phyloP scores from a whole-genome alignment of 2,329 filamentous ascomycete genomes.

The Alternaria atra region DNA sequence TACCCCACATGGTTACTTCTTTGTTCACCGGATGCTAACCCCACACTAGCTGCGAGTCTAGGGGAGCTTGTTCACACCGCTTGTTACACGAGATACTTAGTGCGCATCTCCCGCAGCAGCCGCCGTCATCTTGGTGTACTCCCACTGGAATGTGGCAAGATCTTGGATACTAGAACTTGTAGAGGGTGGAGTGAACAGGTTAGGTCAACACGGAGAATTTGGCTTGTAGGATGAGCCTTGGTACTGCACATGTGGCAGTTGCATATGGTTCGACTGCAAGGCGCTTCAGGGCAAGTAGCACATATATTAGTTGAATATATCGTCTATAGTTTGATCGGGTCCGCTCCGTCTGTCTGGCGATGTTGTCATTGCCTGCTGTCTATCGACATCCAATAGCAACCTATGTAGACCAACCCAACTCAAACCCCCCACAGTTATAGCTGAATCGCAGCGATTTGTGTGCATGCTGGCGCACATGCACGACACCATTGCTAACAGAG shows the following conservation, averaged over 20 bases:
- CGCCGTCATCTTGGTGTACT: constrained; percentile 3
- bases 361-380: neutral
- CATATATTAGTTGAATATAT: neutral
- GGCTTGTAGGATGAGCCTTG: neutral
- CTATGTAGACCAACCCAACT: neutral
- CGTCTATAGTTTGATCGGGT: neutral
- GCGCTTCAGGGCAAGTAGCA: neutral
- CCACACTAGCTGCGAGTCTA: constrained; percentile 4
- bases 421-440: neutral
- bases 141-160: constrained; percentile 1
- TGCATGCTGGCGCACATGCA: neutral
- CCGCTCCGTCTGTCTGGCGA: neutral
- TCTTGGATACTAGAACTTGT: neutral
- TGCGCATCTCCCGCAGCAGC: constrained; percentile 15
- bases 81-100: constrained; percentile 13
- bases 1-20: neutral
- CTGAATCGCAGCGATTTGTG: neutral
- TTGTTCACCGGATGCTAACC: constrained; percentile 8
- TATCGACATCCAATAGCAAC: neutral
- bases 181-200: constrained; percentile 5
- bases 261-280: neutral
- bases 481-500: constrained; percentile 6
- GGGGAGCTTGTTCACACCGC: constrained; percentile 16
- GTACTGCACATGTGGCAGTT: neutral
- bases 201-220: neutral